These are phyloP conservation scores for Epipyxis sp. DNA, from an alignment of 108 stramenopile species.

Conservation along the genomic window DNA sequence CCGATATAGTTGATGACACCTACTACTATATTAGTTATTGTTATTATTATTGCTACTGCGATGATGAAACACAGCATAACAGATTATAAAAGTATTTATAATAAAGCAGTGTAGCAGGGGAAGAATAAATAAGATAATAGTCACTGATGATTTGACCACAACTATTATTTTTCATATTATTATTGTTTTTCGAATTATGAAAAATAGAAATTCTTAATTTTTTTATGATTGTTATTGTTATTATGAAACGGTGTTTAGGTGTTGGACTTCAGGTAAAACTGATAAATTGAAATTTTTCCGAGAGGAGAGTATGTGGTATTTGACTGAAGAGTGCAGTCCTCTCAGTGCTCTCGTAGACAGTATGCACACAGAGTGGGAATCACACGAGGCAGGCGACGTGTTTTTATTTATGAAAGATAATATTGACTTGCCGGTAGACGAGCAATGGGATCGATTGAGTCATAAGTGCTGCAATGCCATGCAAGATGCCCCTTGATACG, in stretches of 20 bases:
- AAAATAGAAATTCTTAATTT: no score
- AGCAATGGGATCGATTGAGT: slow-evolving; percentile 17
- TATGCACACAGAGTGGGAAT: not conserved
- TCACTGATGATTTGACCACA: no score
- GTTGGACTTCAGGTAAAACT: slow-evolving; percentile 27
- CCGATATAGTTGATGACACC: no score
- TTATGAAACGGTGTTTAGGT: not conserved
- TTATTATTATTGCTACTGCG: no score
- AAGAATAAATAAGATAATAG: no score
- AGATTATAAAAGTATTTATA: no score
- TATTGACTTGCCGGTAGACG: not conserved
- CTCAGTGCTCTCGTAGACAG: not conserved
- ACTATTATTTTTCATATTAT: no score
- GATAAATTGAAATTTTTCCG: slow-evolving; percentile 20
- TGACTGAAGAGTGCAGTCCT: slow-evolving; percentile 25
- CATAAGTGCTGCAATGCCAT: not conserved
- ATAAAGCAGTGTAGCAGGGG: no score
- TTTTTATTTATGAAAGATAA: not conserved
- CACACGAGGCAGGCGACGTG: not conserved
- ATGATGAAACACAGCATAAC: no score
- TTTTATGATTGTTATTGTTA: not conserved
- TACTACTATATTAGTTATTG: no score
- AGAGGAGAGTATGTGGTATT: slow-evolving; percentile 25
- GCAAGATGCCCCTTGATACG: slow-evolving; percentile 1
- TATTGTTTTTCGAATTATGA: not conserved